Evolutionary conservation across 1,284 basidiomycete genomes (phyloP).

Genomic region (Rhodotorula sp.): DNA sequence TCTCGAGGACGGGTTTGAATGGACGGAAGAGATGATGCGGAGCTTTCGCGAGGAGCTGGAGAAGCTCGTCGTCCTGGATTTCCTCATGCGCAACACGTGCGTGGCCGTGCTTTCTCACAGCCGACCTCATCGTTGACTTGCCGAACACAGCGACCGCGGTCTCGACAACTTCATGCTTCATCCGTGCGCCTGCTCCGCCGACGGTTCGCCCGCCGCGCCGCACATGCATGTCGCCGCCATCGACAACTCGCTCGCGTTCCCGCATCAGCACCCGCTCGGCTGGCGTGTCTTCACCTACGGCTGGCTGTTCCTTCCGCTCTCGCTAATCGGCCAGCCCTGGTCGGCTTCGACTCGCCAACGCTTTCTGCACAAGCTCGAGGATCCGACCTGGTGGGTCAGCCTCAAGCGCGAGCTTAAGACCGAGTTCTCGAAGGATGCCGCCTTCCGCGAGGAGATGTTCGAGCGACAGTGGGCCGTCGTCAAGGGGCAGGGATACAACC

Average conservation of each 20-base stretch:
- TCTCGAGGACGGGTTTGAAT: slow-evolving; percentile 38
- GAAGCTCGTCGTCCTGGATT: slow-evolving; percentile 76
- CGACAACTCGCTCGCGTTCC: slow-evolving; percentile 89
- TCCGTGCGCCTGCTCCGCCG: slow-evolving; percentile 16
- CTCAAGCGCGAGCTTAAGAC: slow-evolving; percentile 74
- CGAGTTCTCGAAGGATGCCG: slow-evolving; percentile 65
- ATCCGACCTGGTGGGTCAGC: slow-evolving; percentile 85
- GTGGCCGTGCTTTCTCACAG: slow-evolving; percentile 52
- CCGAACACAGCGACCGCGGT: slow-evolving; percentile 61
- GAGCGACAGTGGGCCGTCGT: slow-evolving; percentile 83
- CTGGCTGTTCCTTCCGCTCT: slow-evolving; percentile 85
- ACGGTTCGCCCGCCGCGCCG: slow-evolving; percentile 24
- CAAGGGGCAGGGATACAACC: slow-evolving; percentile 88
- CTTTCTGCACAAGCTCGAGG: slow-evolving; percentile 77
- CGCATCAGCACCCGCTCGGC: slow-evolving; percentile 68
- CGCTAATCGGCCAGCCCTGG: slow-evolving; percentile 77
- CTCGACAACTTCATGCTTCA: slow-evolving; percentile 54
- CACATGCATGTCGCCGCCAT: slow-evolving; percentile 78
- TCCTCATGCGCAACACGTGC: slow-evolving; percentile 53
- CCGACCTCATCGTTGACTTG: slow-evolving; percentile 72
- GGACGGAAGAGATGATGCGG: slow-evolving; percentile 51
- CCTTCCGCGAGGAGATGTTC: slow-evolving; percentile 54
- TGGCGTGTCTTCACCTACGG: slow-evolving; percentile 90
- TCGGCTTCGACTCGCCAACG: slow-evolving; percentile 76
- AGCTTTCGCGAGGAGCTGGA: slow-evolving; percentile 64